Evolutionary conservation across 352 stramenopile genomes (phyloP).

Genomic region (Globisporangium solare): DNA sequence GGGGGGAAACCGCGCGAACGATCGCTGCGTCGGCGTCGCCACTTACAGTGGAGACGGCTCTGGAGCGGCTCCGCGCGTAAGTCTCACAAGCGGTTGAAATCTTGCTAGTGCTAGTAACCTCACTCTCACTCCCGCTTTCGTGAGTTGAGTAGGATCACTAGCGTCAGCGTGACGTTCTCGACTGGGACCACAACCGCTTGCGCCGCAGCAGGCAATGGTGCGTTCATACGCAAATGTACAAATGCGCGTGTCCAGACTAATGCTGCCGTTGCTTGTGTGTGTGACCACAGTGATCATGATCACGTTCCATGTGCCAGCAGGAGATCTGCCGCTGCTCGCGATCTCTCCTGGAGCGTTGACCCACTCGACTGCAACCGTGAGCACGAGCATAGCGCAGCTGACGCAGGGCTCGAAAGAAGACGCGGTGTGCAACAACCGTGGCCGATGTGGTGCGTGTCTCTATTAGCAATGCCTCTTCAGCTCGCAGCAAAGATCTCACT

Average conservation of each 20-base stretch:
- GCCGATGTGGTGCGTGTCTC: conserved; percentile 48
- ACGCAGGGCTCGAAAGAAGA: conserved; percentile 59
- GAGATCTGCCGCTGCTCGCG: conserved; percentile 46
- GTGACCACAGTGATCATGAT: conserved; percentile 25
- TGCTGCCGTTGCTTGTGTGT: not conserved
- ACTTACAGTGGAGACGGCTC: conserved; percentile 23
- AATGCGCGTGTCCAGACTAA: not conserved
- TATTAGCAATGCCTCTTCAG: not conserved
- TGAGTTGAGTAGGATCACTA: conserved; percentile 34
- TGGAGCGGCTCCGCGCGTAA: conserved; percentile 58
- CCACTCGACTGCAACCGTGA: conserved; percentile 26
- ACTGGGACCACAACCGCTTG: conserved; percentile 31
- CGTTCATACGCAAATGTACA: not conserved
- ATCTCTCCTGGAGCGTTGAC: conserved; percentile 32
- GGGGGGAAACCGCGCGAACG: conserved; percentile 46
- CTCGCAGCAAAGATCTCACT: not conserved
- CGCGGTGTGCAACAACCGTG: conserved; percentile 71
- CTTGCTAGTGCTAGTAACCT: not conserved
- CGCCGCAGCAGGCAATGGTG: conserved; percentile 37
- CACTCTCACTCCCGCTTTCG: not conserved
- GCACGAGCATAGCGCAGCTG: conserved; percentile 20
- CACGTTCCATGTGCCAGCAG: conserved; percentile 64
- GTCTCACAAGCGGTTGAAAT: not conserved
- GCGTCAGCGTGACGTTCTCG: conserved; percentile 38
- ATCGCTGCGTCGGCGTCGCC: conserved; percentile 29